phyloP scores from a whole-genome alignment of 768 basidiomycete species.

The Amanita fuliginea region DNA sequence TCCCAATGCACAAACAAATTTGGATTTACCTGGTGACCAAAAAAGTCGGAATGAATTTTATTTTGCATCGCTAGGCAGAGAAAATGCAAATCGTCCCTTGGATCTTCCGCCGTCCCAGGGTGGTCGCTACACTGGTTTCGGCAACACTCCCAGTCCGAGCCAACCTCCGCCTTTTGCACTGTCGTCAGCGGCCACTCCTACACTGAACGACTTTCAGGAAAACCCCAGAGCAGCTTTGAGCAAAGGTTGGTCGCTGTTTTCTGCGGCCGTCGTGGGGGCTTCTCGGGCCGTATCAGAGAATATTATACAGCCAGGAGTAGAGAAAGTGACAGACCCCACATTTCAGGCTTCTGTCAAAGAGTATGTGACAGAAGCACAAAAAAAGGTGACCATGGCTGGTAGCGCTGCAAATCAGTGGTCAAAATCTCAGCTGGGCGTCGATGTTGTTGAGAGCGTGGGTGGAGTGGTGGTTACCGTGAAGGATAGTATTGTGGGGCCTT shows the following conservation, averaged over 20 bases:
- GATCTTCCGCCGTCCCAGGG: slow-evolving; percentile 90
- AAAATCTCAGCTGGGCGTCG: slow-evolving; percentile 68
- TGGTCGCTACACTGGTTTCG: slow-evolving; percentile 89
- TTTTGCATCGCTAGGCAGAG: slow-evolving; percentile 73
- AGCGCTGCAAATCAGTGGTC: slow-evolving; percentile 68
- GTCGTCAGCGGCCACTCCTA: slow-evolving; percentile 74
- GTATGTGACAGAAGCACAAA: slow-evolving; percentile 61
- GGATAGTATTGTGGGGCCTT: slow-evolving; percentile 47
- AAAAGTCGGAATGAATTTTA: slow-evolving; percentile 80
- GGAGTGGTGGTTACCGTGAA: slow-evolving; percentile 56
- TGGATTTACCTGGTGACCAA: slow-evolving; percentile 37
- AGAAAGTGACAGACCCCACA: slow-evolving; percentile 69
- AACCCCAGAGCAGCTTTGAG: slow-evolving; percentile 78
- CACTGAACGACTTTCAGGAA: slow-evolving; percentile 71
- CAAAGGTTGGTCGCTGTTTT: slow-evolving; percentile 97
- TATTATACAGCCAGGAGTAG: slow-evolving; percentile 85
- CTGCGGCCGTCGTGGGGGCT: slow-evolving; percentile 73
- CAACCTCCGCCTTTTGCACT: slow-evolving; percentile 60
- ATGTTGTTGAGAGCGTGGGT: slow-evolving; percentile 71
- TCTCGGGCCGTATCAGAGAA: slow-evolving; percentile 70
- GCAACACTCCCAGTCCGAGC: slow-evolving; percentile 61
- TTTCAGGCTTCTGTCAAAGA: slow-evolving; percentile 67
- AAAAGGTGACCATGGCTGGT: slow-evolving; percentile 50
- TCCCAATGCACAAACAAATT: slow-evolving; percentile 30
- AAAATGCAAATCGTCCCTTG: slow-evolving; percentile 68